A percentile compares a stretch with the other conserved stretches of the same genome.
These are phyloP conservation scores for Boletus sp. DNA, from an alignment of 768 basidiomycete species.

Conservation along the genomic window DNA sequence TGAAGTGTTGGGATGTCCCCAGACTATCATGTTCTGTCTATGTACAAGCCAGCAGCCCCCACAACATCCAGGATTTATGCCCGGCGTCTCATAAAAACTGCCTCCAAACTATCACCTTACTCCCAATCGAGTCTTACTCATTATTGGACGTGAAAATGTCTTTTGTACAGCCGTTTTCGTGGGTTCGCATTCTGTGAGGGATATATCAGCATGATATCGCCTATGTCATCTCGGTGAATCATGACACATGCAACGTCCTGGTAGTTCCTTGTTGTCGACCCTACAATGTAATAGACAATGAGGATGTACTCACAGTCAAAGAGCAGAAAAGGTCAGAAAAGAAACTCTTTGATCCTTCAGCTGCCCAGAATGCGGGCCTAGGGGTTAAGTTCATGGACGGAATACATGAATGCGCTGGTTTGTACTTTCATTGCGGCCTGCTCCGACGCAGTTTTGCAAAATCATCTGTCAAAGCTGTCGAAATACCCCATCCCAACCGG, in stretches of 20 bases:
- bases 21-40: not conserved
- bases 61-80: not conserved
- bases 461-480: not conserved
- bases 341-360: not conserved
- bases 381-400: not conserved
- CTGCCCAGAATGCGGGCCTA: not conserved
- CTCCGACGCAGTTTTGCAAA: not conserved
- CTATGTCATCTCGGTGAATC: not conserved
- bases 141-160: not conserved
- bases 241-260: not conserved
- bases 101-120: not conserved
- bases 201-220: not conserved
- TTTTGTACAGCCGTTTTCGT: not conserved
- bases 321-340: not conserved
- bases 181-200: not conserved
- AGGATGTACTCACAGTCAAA: not conserved
- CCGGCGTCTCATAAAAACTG: not conserved
- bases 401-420: not conserved
- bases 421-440: not conserved
- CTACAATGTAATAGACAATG: not conserved
- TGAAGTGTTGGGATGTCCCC: not conserved
- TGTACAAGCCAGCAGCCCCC: not conserved
- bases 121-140: not conserved
- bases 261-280: not conserved
- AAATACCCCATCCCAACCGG: not conserved